Conservation (phyloP, 2,329 filamentous ascomycete species). For the Torrubiella hemipterigena region DNA sequence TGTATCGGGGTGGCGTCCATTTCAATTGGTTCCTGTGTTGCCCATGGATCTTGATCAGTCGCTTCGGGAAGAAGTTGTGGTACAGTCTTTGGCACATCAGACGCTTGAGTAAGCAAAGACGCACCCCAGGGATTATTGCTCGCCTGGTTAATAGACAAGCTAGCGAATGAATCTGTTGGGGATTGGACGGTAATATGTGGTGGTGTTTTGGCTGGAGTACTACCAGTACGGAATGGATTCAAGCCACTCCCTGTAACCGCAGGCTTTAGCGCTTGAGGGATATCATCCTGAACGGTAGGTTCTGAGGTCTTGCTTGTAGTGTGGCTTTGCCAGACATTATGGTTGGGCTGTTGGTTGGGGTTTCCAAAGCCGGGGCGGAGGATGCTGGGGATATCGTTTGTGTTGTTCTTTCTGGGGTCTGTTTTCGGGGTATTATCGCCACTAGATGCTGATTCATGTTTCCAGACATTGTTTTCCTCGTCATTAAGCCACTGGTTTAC, state of each 20-base stretch:
- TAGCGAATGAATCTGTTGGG: conserved; percentile 26
- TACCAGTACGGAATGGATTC: conserved; percentile 37
- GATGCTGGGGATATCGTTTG: conserved; percentile 4
- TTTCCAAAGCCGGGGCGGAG: conserved; percentile 1
- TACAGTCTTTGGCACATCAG: conserved; percentile 4
- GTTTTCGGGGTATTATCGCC: too few relatives aligned
- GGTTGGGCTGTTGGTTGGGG: conserved; percentile 6
- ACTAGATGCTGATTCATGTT: too few relatives aligned
- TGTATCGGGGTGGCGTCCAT: conserved; percentile 15
- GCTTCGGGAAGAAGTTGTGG: conserved; percentile 11
- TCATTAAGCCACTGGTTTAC: too few relatives aligned
- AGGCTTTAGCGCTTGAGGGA: conserved; percentile 21
- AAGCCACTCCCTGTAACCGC: conserved; percentile 26
- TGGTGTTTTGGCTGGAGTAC: conserved; percentile 14
- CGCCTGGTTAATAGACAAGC: conserved; percentile 28
- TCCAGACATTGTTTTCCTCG: too few relatives aligned
- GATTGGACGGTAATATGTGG: conserved; percentile 11
- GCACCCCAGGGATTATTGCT: conserved; percentile 24
- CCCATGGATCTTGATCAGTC: conserved; percentile 16
- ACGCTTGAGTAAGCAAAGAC: conserved; percentile 10
- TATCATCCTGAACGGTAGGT: conserved; percentile 8
- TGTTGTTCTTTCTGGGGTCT: too few relatives aligned
- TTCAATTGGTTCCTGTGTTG: conserved; percentile 14
- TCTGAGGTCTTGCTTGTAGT: conserved; percentile 11
- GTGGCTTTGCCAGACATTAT: conserved; percentile 20